Conservation (phyloP, 768 basidiomycete species). For the Favolaschia claudopus region DNA sequence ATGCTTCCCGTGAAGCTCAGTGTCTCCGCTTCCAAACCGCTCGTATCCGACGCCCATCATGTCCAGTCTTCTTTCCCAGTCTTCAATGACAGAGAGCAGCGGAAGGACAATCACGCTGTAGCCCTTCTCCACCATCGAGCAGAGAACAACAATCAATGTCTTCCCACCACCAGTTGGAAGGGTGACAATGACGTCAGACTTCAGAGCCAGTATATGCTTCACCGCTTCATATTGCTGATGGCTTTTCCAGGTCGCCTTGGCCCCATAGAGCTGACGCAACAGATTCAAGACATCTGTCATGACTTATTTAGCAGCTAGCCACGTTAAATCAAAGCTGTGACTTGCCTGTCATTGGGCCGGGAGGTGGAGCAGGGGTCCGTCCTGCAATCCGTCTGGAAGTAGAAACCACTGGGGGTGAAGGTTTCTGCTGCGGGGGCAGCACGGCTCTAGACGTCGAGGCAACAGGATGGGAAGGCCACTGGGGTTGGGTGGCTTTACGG, state of each 20-base stretch:
- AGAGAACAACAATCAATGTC: conserved; percentile 32
- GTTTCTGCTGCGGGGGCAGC: no score
- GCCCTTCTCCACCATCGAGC: conserved; percentile 18
- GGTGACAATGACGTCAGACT: conserved; percentile 32
- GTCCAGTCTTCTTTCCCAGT: conserved; percentile 27
- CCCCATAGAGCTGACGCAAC: neutral
- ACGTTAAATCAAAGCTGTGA: no score
- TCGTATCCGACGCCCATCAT: conserved; percentile 23
- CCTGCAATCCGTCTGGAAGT: no score
- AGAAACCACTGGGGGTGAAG: no score
- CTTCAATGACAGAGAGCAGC: conserved; percentile 29
- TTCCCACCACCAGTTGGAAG: conserved; percentile 36
- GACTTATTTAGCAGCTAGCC: no score
- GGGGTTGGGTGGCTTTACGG: no score
- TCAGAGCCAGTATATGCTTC: conserved; percentile 1
- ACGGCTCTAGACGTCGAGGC: no score
- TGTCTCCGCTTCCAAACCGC: neutral
- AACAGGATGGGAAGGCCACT: no score
- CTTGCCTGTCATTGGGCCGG: no score
- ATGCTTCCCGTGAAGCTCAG: neutral
- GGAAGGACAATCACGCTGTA: conserved; percentile 29
- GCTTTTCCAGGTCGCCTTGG: conserved; percentile 24
- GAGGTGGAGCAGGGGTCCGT: no score
- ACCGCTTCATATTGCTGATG: conserved; percentile 27
- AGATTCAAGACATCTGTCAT: neutral